Conservation (phyloP, 495 filamentous ascomycete species). For the Penicillium macrosclerotiorum region DNA sequence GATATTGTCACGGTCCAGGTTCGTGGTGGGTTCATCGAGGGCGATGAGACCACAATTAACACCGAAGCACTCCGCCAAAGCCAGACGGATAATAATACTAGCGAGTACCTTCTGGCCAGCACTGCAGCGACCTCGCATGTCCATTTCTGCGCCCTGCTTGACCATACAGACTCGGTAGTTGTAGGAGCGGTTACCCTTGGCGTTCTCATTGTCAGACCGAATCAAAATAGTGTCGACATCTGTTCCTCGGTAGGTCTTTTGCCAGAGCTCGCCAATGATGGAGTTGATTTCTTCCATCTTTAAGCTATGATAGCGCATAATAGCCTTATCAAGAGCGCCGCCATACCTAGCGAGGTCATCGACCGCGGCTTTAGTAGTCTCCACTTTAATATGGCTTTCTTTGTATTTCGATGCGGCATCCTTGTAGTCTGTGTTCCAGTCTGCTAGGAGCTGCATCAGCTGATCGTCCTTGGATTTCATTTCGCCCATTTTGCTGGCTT, state of each 20-base stretch:
- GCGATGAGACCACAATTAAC: conserved; percentile 95
- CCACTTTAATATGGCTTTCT: conserved; percentile 84
- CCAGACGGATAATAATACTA: conserved; percentile 95
- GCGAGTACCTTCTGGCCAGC: conserved; percentile 96
- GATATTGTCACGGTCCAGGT: conserved; percentile 94
- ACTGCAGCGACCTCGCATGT: conserved; percentile 97
- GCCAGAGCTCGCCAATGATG: conserved; percentile 94
- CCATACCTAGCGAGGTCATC: conserved; percentile 83
- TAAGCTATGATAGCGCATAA: conserved; percentile 91
- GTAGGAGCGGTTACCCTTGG: conserved; percentile 77
- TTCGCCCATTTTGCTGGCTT: conserved; percentile 63
- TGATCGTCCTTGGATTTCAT: conserved; percentile 82
- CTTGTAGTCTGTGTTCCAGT: conserved; percentile 86
- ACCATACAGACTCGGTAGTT: conserved; percentile 99
- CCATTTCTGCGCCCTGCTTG: conserved; percentile 96
- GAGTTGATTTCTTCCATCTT: conserved; percentile 99
- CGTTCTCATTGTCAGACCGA: conserved; percentile 77
- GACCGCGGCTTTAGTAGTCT: conserved; percentile 88
- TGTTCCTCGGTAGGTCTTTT: conserved; percentile 92
- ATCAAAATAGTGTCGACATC: conserved; percentile 98
- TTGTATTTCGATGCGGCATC: conserved; percentile 80
- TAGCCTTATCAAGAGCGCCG: conserved; percentile 83
- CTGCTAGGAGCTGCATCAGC: conserved; percentile 61
- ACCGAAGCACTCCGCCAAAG: conserved; percentile 95
- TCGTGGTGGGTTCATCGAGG: conserved; percentile 97